These are phyloP conservation scores for Roridomyces roridus DNA, from an alignment of 768 basidiomycete genomes.

Conservation along the genomic window DNA sequence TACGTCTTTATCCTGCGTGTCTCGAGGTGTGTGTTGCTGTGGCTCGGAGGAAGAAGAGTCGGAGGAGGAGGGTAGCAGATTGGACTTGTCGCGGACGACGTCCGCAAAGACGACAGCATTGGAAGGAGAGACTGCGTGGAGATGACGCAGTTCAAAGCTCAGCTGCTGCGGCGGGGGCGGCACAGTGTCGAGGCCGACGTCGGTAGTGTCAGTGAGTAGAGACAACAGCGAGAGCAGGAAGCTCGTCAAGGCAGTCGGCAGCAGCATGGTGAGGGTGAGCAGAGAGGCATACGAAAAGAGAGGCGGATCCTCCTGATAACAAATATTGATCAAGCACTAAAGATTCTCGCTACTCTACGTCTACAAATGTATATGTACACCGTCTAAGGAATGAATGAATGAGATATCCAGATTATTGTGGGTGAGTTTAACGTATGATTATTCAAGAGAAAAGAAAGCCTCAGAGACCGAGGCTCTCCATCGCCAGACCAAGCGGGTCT, in stretches of 20 bases:
- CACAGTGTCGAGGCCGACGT: slow-evolving; percentile 7
- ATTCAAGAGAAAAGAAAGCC: not conserved
- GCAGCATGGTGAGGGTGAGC: too few relatives aligned
- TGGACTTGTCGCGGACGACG: too few relatives aligned
- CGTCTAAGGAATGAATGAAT: not conserved
- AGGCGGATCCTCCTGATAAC: not conserved
- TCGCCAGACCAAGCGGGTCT: slow-evolving; percentile 68
- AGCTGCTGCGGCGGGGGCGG: slow-evolving; percentile 27
- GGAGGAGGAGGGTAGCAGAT: too few relatives aligned
- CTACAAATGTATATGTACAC: slow-evolving; percentile 17
- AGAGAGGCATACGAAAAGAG: slow-evolving; percentile 28
- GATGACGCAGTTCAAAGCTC: slow-evolving; percentile 65
- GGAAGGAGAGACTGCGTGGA: slow-evolving; percentile 59
- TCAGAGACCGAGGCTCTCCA: slow-evolving; percentile 53
- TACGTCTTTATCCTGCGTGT: slow-evolving; percentile 46
- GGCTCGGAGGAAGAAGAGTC: too few relatives aligned
- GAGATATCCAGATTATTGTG: slow-evolving; percentile 10
- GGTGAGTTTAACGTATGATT: slow-evolving; percentile 1
- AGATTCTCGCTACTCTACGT: not conserved
- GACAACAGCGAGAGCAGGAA: slow-evolving; percentile 53
- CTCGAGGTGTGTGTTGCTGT: slow-evolving; percentile 29
- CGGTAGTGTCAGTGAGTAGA: slow-evolving; percentile 12
- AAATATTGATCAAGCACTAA: too few relatives aligned
- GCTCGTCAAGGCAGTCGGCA: slow-evolving; percentile 52
- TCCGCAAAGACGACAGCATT: slow-evolving; percentile 65